Percentiles rank a stretch among this genome's conserved stretches.
Conservation (phyloP, 352 stramenopile genomes). For the Pythium brassicae region DNA sequence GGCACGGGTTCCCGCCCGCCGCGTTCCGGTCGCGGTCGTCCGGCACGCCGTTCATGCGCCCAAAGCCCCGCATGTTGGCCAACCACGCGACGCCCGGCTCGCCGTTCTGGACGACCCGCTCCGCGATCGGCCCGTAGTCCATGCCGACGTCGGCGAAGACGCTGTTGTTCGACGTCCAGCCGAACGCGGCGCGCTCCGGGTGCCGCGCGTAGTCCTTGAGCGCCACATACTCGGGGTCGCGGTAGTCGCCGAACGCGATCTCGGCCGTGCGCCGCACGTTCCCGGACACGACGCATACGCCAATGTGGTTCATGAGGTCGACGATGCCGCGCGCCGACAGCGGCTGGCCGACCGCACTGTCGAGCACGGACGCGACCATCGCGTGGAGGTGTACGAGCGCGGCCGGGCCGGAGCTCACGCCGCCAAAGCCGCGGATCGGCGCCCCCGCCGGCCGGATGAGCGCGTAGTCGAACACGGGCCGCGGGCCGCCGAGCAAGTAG, state of each 20-base stretch:
- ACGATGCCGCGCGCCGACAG: slow-evolving; percentile 82
- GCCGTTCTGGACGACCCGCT: slow-evolving; percentile 84
- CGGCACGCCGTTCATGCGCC: slow-evolving; percentile 83
- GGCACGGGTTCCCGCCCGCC: slow-evolving; percentile 87
- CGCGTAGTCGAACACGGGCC: slow-evolving; percentile 77
- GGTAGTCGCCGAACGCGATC: slow-evolving; percentile 91
- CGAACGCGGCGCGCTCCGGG: slow-evolving; percentile 80
- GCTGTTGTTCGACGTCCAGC: slow-evolving; percentile 94
- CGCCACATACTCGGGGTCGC: slow-evolving; percentile 84
- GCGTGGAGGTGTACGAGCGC: slow-evolving; percentile 74
- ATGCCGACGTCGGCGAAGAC: slow-evolving; percentile 92
- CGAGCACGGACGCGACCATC: slow-evolving; percentile 53
- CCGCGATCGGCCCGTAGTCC: slow-evolving; percentile 86
- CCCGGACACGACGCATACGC: slow-evolving; percentile 88
- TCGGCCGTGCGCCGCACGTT: slow-evolving; percentile 92
- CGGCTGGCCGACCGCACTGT: slow-evolving; percentile 33
- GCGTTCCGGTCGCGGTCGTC: slow-evolving; percentile 83
- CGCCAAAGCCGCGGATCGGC: slow-evolving; percentile 90
- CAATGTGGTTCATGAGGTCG: slow-evolving; percentile 92
- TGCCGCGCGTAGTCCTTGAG: slow-evolving; percentile 92
- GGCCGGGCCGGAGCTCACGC: slow-evolving; percentile 80
- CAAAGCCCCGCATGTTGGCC: slow-evolving; percentile 90
- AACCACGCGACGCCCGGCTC: slow-evolving; percentile 94
- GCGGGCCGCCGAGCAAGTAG: slow-evolving; percentile 59
- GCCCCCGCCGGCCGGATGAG: slow-evolving; percentile 73